Conservation (phyloP, 1,139 yeast species). For the Debaryomycetaceae sp. region DNA sequence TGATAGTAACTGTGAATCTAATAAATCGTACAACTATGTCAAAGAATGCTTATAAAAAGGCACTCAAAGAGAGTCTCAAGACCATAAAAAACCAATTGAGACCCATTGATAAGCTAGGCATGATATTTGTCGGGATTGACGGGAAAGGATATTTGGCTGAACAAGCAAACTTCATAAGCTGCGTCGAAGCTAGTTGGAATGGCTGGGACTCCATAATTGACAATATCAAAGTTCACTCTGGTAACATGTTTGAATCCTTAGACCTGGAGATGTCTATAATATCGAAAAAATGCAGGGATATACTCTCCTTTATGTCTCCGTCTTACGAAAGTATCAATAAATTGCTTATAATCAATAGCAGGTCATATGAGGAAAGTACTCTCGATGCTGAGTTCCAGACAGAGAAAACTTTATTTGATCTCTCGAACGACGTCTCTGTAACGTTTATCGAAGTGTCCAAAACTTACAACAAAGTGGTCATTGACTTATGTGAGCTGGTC, state of each 20-base stretch:
- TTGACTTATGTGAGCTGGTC: not conserved
- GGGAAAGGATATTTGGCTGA: slow-evolving; percentile 29
- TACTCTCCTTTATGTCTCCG: slow-evolving; percentile 26
- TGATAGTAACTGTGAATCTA: slow-evolving; percentile 47
- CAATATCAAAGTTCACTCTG: slow-evolving; percentile 34
- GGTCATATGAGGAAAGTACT: not conserved
- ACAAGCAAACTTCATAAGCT: slow-evolving; percentile 54
- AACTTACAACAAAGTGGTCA: not conserved
- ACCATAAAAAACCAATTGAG: slow-evolving; percentile 28
- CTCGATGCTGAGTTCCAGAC: not conserved
- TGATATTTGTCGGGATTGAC: slow-evolving; percentile 52
- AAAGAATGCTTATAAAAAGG: slow-evolving; percentile 30
- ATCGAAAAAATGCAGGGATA: slow-evolving; percentile 29
- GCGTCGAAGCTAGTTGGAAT: slow-evolving; percentile 49
- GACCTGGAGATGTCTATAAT: slow-evolving; percentile 23
- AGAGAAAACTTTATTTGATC: not conserved
- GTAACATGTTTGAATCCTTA: slow-evolving; percentile 14
- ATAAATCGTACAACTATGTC: slow-evolving; percentile 28
- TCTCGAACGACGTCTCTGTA: not conserved
- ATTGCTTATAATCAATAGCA: slow-evolving; percentile 17
- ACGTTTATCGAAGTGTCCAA: not conserved
- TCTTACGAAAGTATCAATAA: slow-evolving; percentile 20
- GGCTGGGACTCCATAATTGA: slow-evolving; percentile 53
- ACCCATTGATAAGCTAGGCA: slow-evolving; percentile 48
- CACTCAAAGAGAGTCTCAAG: slow-evolving; percentile 24